Evolutionary conservation across 768 basidiomycete genomes (phyloP).

Genomic region (Tulasnella sp.): DNA sequence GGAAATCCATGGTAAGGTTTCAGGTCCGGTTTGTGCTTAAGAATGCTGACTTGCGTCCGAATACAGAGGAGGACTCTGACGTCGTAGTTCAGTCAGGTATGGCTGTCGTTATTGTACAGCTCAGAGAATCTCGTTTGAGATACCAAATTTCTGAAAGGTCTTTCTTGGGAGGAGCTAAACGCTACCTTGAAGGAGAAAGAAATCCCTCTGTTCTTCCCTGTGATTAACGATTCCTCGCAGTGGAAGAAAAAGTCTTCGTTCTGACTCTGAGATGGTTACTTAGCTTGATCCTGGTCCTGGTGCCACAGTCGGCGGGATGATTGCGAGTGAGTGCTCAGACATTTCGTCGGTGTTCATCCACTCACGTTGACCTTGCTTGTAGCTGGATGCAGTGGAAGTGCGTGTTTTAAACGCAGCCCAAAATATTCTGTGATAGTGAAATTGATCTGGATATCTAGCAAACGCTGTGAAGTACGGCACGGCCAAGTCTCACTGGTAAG

Average conservation of each 20-base stretch:
- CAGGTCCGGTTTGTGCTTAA: no score
- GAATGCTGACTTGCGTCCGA: no score
- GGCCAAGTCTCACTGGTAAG: slow-evolving; percentile 78
- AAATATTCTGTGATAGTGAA: no score
- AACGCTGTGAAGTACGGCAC: slow-evolving; percentile 82
- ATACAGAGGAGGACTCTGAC: slow-evolving; percentile 67
- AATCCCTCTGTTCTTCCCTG: slow-evolving; percentile 79
- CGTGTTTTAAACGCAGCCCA: not conserved
- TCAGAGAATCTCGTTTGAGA: no score
- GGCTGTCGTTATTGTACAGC: no score
- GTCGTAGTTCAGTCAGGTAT: slow-evolving; percentile 65
- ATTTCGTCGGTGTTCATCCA: slow-evolving; percentile 33
- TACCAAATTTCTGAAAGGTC: no score
- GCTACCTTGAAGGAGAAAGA: slow-evolving; percentile 46
- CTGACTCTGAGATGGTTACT: not conserved
- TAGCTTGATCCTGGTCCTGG: slow-evolving; percentile 54
- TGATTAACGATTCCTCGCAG: slow-evolving; percentile 28
- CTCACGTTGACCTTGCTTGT: not conserved
- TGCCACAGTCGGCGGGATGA: slow-evolving; percentile 79
- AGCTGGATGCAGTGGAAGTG: slow-evolving; percentile 16
- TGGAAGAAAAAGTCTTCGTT: no score
- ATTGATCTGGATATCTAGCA: slow-evolving; percentile 31
- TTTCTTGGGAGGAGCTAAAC: slow-evolving; percentile 66
- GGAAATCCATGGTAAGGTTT: slow-evolving; percentile 39
- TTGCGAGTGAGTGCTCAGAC: slow-evolving; percentile 75